phyloP scores from a whole-genome alignment of 768 basidiomycete species.

The Naematelia encephala region DNA sequence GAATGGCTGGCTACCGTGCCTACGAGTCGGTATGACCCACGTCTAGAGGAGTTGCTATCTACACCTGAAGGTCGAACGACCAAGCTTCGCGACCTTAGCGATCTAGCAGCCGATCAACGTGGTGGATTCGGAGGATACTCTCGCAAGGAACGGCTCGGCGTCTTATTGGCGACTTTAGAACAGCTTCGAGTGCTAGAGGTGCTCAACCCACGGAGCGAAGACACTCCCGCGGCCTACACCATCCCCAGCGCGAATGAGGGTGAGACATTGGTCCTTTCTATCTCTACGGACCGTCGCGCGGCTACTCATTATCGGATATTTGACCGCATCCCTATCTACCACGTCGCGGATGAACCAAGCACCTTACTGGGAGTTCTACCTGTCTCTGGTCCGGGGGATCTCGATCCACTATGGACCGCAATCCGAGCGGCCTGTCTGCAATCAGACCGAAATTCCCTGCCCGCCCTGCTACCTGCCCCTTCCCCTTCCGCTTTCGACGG shows the following conservation, averaged over 20 bases:
- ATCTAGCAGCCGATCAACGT: slow-evolving; percentile 29
- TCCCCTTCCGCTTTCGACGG: background rate
- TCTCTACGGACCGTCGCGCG: background rate
- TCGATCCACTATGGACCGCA: slow-evolving; percentile 19
- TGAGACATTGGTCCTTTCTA: background rate
- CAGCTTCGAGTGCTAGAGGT: background rate
- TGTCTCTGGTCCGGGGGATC: slow-evolving; percentile 48
- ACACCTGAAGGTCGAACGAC: slow-evolving; percentile 57
- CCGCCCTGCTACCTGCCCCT: background rate
- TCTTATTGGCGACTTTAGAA: background rate
- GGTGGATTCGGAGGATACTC: slow-evolving; percentile 58
- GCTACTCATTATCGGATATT: slow-evolving; percentile 68
- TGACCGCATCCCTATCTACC: slow-evolving; percentile 58
- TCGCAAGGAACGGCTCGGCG: background rate
- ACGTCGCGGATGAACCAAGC: slow-evolving; percentile 60
- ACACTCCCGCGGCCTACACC: background rate
- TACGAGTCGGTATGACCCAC: slow-evolving; percentile 59
- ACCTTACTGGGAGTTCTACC: slow-evolving; percentile 60
- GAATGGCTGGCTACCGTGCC: slow-evolving; percentile 66
- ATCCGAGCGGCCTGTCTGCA: slow-evolving; percentile 19
- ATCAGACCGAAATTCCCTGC: slow-evolving; percentile 1
- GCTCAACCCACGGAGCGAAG: background rate
- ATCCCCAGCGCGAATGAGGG: background rate
- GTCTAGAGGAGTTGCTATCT: slow-evolving; percentile 58
- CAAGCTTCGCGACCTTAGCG: slow-evolving; percentile 47